phyloP scores from a whole-genome alignment of 2,329 filamentous ascomycete genomes.

The Alternaria postmessia region DNA sequence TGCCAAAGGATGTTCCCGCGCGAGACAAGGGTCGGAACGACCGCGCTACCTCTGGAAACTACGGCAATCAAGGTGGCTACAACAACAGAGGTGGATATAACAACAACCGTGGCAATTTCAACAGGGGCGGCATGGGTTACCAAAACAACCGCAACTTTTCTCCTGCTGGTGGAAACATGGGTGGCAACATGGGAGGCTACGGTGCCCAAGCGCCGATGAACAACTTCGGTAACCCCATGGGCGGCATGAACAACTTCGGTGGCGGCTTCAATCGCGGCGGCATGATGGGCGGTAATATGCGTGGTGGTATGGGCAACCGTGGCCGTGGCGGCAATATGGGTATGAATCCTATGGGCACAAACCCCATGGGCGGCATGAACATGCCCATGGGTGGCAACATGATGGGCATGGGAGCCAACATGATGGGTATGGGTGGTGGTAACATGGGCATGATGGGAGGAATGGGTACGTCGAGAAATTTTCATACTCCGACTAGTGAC shows the following conservation, averaged over 20 bases:
- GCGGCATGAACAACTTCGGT: slow-evolving; percentile 50
- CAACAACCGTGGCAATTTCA: slow-evolving; percentile 46
- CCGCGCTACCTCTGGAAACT: slow-evolving; percentile 56
- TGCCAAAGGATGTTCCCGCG: slow-evolving; percentile 85
- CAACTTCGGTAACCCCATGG: slow-evolving; percentile 55
- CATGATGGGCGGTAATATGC: slow-evolving; percentile 48
- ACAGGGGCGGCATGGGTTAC: slow-evolving; percentile 44
- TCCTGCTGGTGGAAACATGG: slow-evolving; percentile 45
- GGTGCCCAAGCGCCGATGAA: slow-evolving; percentile 53
- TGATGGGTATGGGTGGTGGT: slow-evolving; percentile 46
- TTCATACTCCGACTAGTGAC: slow-evolving; percentile 10
- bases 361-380: slow-evolving; percentile 47
- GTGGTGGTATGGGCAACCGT: slow-evolving; percentile 59
- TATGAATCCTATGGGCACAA: slow-evolving; percentile 48
- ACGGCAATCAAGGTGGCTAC: slow-evolving; percentile 59
- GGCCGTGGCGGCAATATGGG: slow-evolving; percentile 49
- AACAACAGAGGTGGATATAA: slow-evolving; percentile 53
- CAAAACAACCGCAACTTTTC: slow-evolving; percentile 50
- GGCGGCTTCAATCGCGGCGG: slow-evolving; percentile 54
- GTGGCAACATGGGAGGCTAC: slow-evolving; percentile 56
- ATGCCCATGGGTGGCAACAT: slow-evolving; percentile 50
- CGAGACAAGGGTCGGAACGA: slow-evolving; percentile 72
- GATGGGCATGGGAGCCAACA: slow-evolving; percentile 52
- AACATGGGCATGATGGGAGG: slow-evolving; percentile 47
- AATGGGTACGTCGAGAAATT: slow-evolving; percentile 39